Base-by-base conservation (phyloP, 2,329 filamentous ascomycete species). In the Paramyrothecium roridum region DNA sequence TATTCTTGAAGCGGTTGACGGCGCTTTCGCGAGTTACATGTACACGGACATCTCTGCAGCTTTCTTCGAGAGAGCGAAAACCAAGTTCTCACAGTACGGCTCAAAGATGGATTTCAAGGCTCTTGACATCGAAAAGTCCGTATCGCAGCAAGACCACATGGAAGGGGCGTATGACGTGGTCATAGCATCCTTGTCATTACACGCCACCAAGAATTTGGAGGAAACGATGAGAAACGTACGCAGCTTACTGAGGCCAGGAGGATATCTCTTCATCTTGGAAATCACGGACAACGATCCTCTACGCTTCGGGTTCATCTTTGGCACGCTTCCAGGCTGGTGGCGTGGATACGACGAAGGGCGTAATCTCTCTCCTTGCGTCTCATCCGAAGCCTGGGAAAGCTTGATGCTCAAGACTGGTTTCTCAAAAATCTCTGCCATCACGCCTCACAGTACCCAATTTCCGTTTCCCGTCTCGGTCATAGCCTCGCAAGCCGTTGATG, bases 401-500 rank as follows among this genome's bases (percentile, higher is more conserved):
- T 52, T 55, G 17, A 40, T 57, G 21, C 50, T 54, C 23, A 37
- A 54, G 17, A 50, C 52, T 48, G 57, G 57, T 17, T 59, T 59
- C 43, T 59, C 57, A 17, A 55, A 55, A 19, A 54, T 58, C 19
- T 52, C 54, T 43, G 56, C 54, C 4, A 34, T 48, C 43, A 53
- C 56, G 12, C 54, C 56, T n/a, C 51, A 54, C 43, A 8, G 19
- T 13, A 22, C 13, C 19, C 19, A 49, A 23, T 52, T 43, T 43
- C 26, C 37, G 48, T 54, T 40, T 22, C 37, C 51, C 22, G 53
- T 56, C 20, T 51, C 48, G 13, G 23, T 54, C 34, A 54, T 58
- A 19, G 56, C 54, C 45, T 52, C 56, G 8, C 56, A 58, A 49
- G 54, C 56, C 19, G 37, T 56, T 50, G 56, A 58, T 43, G 51